A percentile compares a stretch with the other conserved stretches of the same genome.
Evolutionary conservation across 1,139 yeast species (phyloP).

Genomic region (Candida sanyaensis): DNA sequence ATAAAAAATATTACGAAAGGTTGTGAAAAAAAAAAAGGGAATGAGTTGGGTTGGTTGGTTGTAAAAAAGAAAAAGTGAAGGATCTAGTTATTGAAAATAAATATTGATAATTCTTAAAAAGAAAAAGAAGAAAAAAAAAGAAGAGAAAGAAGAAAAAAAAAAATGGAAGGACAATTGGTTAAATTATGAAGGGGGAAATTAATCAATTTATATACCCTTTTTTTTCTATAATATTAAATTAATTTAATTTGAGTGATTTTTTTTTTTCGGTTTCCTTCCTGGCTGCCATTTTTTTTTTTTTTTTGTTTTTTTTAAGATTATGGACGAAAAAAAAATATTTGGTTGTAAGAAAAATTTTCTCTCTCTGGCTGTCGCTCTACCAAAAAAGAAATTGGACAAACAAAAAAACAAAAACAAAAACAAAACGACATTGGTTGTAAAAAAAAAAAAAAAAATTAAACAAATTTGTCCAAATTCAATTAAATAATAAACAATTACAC

Average conservation of each 20-base stretch:
- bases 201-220: no score
- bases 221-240: no score
- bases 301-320: no score
- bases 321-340: background rate
- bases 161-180: slow-evolving; percentile 3
- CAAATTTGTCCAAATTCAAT: background rate
- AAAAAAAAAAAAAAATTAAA: background rate
- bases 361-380: no score
- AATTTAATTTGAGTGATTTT: no score
- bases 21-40: background rate
- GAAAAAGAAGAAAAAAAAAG: slow-evolving; percentile 6
- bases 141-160: no score
- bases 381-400: background rate
- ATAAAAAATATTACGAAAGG: background rate
- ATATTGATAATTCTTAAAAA: slow-evolving; percentile 1
- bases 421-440: background rate
- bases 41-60: background rate
- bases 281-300: no score
- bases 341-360: background rate
- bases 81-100: background rate
- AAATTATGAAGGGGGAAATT: background rate
- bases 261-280: no score
- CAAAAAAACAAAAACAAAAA: no score
- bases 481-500: slow-evolving; percentile 2
- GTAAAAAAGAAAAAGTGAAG: slow-evolving; percentile 2